phyloP scores from a whole-genome alignment of 352 stramenopile species.

The Globisporangium nunn region DNA sequence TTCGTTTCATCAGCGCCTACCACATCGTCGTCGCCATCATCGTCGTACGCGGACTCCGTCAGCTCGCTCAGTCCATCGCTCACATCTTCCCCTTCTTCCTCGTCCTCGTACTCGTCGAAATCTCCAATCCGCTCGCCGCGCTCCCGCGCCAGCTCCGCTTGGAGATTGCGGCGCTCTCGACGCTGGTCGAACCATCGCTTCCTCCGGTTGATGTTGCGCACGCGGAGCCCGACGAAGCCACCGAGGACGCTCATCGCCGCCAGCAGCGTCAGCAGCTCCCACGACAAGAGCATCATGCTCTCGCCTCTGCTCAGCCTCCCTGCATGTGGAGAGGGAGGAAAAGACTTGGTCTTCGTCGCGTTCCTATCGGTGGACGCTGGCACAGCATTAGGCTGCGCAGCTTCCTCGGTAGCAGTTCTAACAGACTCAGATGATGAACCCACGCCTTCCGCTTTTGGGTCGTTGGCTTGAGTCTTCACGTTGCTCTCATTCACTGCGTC shows the following conservation, averaged over 20 bases:
- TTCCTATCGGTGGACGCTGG: not conserved
- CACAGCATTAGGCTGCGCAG: not conserved
- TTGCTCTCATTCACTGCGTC: not conserved
- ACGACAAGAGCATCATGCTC: slow-evolving; percentile 28
- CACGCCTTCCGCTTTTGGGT: not conserved
- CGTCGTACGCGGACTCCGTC: slow-evolving; percentile 6
- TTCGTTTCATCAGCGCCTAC: slow-evolving; percentile 10
- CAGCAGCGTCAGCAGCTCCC: slow-evolving; percentile 32
- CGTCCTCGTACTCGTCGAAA: slow-evolving; percentile 13
- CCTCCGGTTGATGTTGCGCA: slow-evolving; percentile 41
- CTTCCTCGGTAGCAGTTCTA: not conserved
- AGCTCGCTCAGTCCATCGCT: slow-evolving; percentile 6
- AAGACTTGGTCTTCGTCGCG: not conserved
- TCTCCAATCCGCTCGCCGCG: slow-evolving; percentile 9
- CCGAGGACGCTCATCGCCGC: slow-evolving; percentile 31
- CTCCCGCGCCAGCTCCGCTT: slow-evolving; percentile 18
- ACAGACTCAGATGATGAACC: not conserved
- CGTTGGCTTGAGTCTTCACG: not conserved
- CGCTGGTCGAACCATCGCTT: slow-evolving; percentile 41
- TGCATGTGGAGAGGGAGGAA: not conserved
- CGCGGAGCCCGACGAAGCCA: slow-evolving; percentile 34
- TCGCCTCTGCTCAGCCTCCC: slow-evolving; percentile 5
- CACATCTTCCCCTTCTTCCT: slow-evolving; percentile 10
- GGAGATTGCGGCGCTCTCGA: slow-evolving; percentile 23
- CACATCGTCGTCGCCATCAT: slow-evolving; percentile 6